Percentiles rank a stretch among this genome's conserved stretches.
These are phyloP conservation scores for Vitis labrusca DNA, from an alignment of 164 flowering plant species.

Conservation along the genomic window DNA sequence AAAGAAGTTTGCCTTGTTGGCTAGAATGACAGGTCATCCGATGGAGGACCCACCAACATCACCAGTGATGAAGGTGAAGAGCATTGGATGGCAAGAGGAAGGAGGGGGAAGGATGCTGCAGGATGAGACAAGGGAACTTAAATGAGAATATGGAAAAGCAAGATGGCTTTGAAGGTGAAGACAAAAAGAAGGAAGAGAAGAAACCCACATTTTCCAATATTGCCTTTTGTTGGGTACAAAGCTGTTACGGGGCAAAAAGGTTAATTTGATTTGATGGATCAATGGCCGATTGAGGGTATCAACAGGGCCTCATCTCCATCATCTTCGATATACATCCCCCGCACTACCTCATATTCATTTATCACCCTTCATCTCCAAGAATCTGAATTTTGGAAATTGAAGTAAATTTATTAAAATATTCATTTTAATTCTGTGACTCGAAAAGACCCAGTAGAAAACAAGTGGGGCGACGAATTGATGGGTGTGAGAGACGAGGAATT, in stretches of 20 bases:
- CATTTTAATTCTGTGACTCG: not conserved
- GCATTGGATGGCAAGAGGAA: not conserved
- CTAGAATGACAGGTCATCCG: conserved; percentile 22
- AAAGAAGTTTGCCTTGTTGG: conserved; percentile 2
- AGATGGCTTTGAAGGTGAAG: conserved; percentile 15
- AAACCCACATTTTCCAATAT: not conserved
- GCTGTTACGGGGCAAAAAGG: conserved; percentile 1
- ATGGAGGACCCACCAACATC: not conserved
- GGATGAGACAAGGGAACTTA: conserved; percentile 22
- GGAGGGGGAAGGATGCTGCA: not conserved
- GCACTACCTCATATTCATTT: not conserved
- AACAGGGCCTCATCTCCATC: not conserved
- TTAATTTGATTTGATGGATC: conserved; percentile 23
- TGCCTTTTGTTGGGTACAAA: conserved; percentile 12
- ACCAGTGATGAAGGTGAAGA: not conserved
- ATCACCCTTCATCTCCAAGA: not conserved
- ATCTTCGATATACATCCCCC: not conserved
- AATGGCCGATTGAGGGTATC: conserved; percentile 1
- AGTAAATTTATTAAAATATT: too few species aligned
- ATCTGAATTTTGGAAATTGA: too few species aligned
- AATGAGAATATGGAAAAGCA: too few species aligned
- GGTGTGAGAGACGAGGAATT: not conserved
- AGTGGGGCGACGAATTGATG: not conserved
- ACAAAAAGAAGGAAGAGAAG: conserved; percentile 10
- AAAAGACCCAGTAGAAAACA: not conserved